Conservation (phyloP, 2,329 filamentous ascomycete species). For the Bimuria novae-zelandiae region DNA sequence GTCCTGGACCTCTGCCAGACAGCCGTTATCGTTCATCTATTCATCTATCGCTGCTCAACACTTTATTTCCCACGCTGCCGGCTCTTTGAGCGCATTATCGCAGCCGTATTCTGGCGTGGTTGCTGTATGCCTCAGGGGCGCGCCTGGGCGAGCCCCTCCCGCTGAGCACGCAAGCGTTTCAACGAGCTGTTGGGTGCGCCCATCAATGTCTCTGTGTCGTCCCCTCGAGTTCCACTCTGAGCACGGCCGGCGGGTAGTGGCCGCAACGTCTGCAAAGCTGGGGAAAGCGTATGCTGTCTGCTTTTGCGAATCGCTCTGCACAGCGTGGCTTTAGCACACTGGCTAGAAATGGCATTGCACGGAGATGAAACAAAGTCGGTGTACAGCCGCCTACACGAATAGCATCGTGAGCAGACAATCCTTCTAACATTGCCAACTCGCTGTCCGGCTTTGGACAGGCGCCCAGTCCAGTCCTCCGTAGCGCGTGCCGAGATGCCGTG, state of each 20-base stretch:
- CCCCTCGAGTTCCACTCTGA: constrained; percentile 24
- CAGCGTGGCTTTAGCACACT: constrained; percentile 32
- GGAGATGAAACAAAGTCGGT: constrained; percentile 41
- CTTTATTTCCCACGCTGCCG: constrained; percentile 4
- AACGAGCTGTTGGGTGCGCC: constrained; percentile 22
- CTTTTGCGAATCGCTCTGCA: neutral
- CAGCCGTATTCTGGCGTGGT: too few relatives aligned
- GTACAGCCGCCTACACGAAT: constrained; percentile 25
- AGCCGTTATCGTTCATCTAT: constrained; percentile 30
- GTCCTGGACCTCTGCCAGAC: constrained; percentile 20
- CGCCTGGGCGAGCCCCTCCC: constrained; percentile 23
- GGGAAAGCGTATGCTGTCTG: constrained; percentile 32
- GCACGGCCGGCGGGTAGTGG: constrained; percentile 31
- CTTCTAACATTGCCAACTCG: constrained; percentile 10
- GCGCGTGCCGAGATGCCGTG: constrained; percentile 20
- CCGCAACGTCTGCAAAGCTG: constrained; percentile 26
- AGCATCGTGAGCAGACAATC: too few relatives aligned
- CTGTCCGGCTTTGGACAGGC: constrained; percentile 26
- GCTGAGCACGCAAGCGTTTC: constrained; percentile 37
- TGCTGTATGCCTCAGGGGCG: constrained; percentile 33
- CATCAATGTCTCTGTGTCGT: too few relatives aligned
- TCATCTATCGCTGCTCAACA: neutral
- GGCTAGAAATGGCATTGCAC: constrained; percentile 17
- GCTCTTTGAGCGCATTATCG: constrained; percentile 14
- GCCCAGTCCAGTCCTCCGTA: constrained; percentile 17